Percentiles rank a stretch among this genome's conserved stretches.
Conservation (phyloP, 1,139 yeast species). For the Candida sp. region DNA sequence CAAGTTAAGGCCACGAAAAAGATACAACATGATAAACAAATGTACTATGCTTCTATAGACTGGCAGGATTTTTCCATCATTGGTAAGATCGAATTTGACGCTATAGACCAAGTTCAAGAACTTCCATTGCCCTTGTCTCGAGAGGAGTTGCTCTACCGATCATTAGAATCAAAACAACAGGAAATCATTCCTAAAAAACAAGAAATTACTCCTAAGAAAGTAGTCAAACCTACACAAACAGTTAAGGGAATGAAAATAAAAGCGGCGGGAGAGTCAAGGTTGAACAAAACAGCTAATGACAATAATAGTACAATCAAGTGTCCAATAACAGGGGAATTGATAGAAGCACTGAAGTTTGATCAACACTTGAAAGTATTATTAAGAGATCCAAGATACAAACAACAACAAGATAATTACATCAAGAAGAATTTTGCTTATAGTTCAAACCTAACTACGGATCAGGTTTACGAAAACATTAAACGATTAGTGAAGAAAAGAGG, state of each 20-base stretch:
- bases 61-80: conserved; percentile 84
- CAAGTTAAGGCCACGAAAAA: conserved; percentile 28
- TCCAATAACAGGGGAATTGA: conserved; percentile 67
- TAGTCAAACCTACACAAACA: conserved; percentile 5
- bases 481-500: conserved; percentile 45
- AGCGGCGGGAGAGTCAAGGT: conserved; percentile 68
- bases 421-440: conserved; percentile 55
- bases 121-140: conserved; percentile 60
- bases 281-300: conserved; percentile 21
- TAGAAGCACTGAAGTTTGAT: conserved; percentile 72
- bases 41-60: conserved; percentile 73
- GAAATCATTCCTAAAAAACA: conserved; percentile 14
- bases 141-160: conserved; percentile 58
- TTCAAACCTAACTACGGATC: conserved; percentile 64
- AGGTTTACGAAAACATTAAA: conserved; percentile 75
- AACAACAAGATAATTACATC: conserved; percentile 64
- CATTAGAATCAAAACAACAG: conserved; percentile 41
- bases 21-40: conserved; percentile 27
- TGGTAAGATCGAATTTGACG: conserved; percentile 65
- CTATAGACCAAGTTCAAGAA: conserved; percentile 60
- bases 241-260: conserved; percentile 58
- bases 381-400: conserved; percentile 76
- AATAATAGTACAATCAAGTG: conserved; percentile 44
- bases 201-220: conserved; percentile 1
- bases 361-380: conserved; percentile 69